Evolutionary conservation across 2,329 filamentous ascomycete genomes (phyloP), one percentile per base, ranked within the genome.

Genomic region (Cladosporium austrohemisphaericum): DNA sequence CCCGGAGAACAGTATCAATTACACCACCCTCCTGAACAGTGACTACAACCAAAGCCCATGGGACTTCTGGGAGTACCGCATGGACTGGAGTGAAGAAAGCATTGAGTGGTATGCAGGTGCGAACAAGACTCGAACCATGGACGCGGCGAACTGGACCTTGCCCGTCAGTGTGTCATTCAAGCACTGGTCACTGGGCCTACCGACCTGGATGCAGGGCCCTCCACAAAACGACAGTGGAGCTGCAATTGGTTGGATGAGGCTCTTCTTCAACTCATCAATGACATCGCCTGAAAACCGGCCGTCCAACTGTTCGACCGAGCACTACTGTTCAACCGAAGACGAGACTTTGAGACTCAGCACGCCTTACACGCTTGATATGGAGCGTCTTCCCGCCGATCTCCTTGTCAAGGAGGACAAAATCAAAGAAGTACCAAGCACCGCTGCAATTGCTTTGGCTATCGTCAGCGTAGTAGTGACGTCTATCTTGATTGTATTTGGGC

Each of bases 211-310:
- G 64, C 61, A 70, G 55, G 74, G 74, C 4, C 74, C 74, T 11
- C 73, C 74, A 2, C 38, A 32, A 13, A 63, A 63, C 16, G 60
- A 57, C n/a, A 68, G 71, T 2, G 57, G 62, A 16, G 74, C 73
- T 4, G 69, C 70, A 19, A 57, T 76, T 25, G 70, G 64, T 6
- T 76, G 71, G 70, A 65, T 71, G 8, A 67, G 73, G n/a, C 61
- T 71, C 22, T 76, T 76, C 56, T 76, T 76, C 66, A 76, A 76
- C 54, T 72, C 72, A 1, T 74, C 73, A 1, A 54, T 65, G 6
- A 70, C 65, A 59, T 71, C 62, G 7, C 47, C 57, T 8, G 49
- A 52, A 8, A 53, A 61, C 10, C 38, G 57, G 52, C 46, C 40
- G 33, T 13, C 22, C 33, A 38, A 52, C 35, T 51, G 50, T 22